phyloP scores from a whole-genome alignment of 371 early-diverging fungal species.

The Actinomortierella wolfii region DNA sequence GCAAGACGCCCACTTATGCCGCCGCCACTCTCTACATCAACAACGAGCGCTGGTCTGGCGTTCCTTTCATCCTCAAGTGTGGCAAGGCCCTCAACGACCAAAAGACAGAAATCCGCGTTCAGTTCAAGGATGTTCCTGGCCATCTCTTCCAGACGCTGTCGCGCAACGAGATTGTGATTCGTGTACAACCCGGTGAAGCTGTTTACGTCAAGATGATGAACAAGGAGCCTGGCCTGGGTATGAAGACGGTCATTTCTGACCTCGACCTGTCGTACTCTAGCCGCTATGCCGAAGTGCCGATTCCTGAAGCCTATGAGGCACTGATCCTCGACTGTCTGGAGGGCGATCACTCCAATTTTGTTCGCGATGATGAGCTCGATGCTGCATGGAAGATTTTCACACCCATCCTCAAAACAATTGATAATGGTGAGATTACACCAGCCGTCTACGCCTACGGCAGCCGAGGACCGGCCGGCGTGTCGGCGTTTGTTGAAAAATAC shows the following conservation, averaged over 20 bases:
- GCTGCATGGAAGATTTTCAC: conserved; percentile 98
- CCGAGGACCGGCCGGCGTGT: conserved; percentile 83
- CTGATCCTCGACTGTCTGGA: conserved; percentile 89
- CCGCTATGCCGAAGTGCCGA: conserved; percentile 81
- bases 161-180: conserved; percentile 95
- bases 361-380: conserved; percentile 94
- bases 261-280: conserved; percentile 89
- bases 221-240: conserved; percentile 86
- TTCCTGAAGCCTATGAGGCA: conserved; percentile 97
- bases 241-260: conserved; percentile 79
- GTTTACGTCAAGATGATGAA: conserved; percentile 97
- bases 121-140: conserved; percentile 90
- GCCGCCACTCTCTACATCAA: conserved; percentile 84
- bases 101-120: conserved; percentile 94
- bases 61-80: conserved; percentile 95
- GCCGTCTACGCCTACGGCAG: conserved; percentile 84
- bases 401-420: conserved; percentile 91
- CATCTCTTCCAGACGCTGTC: conserved; percentile 69
- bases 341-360: conserved; percentile 96
- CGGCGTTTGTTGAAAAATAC: conserved; percentile 72
- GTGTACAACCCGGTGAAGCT: conserved; percentile 94
- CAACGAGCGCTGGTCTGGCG: conserved; percentile 96
- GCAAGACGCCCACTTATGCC: conserved; percentile 93
- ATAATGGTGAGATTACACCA: conserved; percentile 69
- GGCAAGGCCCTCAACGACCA: conserved; percentile 95